Conservation (phyloP, 1,139 yeast genomes). For the Diutina rugosa region DNA sequence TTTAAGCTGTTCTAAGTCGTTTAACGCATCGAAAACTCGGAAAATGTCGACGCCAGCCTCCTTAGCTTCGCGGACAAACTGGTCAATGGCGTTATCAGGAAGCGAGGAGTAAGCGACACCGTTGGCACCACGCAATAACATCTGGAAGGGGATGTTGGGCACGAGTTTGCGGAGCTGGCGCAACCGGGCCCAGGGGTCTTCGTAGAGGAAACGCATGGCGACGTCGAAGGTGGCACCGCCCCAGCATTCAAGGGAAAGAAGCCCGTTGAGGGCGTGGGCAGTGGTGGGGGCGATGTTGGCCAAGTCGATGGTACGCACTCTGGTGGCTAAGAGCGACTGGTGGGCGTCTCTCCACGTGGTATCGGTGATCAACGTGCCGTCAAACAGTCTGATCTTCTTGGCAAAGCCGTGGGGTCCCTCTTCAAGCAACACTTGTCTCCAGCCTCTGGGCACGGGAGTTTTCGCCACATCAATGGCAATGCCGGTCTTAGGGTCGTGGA, state of each 20-base stretch:
- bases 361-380: conserved; percentile 90
- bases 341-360: conserved; percentile 99
- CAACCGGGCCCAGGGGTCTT: conserved; percentile 97
- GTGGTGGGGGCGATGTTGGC: conserved; percentile 89
- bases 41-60: conserved; percentile 94
- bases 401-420: conserved; percentile 89
- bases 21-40: conserved; percentile 94
- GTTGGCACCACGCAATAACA: conserved; percentile 97
- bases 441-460: conserved; percentile 58
- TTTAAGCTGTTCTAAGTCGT: conserved; percentile 89
- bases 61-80: conserved; percentile 88
- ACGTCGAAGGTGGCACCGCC: conserved; percentile 99
- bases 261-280: conserved; percentile 79
- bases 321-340: conserved; percentile 94
- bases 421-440: conserved; percentile 79
- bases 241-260: conserved; percentile 97
- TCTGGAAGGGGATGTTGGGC: conserved; percentile 98
- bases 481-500: conserved; percentile 49
- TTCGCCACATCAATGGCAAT: conserved; percentile 43
- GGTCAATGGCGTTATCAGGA: conserved; percentile 98
- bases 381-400: conserved; percentile 65
- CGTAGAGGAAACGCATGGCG: conserved; percentile 94
- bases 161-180: conserved; percentile 78
- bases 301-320: conserved; percentile 90
- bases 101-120: conserved; percentile 97